Evolutionary conservation across 495 filamentous ascomycete genomes (phyloP).

Genomic region (Neurospora sp.): DNA sequence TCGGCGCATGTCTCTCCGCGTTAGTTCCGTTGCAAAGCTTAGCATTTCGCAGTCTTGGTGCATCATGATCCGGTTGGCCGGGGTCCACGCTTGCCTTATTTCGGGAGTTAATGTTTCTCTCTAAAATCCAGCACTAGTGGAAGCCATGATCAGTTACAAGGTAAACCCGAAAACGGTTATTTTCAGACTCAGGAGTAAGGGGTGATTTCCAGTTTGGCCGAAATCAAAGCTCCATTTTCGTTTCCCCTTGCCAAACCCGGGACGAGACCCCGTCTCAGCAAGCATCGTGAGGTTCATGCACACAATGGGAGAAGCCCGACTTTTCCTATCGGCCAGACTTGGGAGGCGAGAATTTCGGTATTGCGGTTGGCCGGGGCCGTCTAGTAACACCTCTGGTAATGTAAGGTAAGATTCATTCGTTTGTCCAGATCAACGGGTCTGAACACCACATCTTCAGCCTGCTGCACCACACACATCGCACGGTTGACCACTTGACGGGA

Average conservation of each 20-base stretch:
- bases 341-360: not conserved
- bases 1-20: not conserved
- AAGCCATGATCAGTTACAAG: too few relatives aligned
- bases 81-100: not conserved
- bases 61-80: not conserved
- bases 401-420: not conserved
- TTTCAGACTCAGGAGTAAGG: not conserved
- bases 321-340: not conserved
- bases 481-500: not conserved
- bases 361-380: not conserved
- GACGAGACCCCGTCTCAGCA: not conserved
- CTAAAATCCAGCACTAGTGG: too few relatives aligned
- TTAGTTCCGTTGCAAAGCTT: not conserved
- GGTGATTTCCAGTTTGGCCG: not conserved
- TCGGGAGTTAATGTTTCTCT: not conserved
- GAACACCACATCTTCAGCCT: not conserved
- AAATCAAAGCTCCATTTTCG: not conserved
- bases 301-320: not conserved
- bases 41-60: not conserved
- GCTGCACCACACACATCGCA: not conserved
- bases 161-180: not conserved
- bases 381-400: not conserved
- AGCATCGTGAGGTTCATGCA: not conserved
- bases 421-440: not conserved
- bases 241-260: not conserved